Evolutionary conservation across 306 rosid genomes (phyloP), one percentile per base, ranked within the genome.

Genomic region (Dalbergia cochinchinensis): DNA sequence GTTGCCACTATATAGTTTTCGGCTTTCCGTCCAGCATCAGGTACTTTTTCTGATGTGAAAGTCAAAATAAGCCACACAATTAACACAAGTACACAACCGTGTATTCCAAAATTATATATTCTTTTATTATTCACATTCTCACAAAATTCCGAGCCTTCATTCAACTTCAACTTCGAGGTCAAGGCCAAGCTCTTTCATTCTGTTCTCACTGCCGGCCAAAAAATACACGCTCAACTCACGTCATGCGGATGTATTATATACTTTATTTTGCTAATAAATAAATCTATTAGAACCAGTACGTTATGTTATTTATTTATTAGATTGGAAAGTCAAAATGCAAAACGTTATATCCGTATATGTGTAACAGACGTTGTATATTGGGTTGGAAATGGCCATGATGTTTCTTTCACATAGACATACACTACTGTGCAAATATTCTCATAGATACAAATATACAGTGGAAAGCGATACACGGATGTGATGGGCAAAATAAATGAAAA

Each of bases 121-220:
- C 41, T 44, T 7, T 7, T 9, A 7, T 7, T 33, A 5, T 54
- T 61, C 9, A 11, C 31, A 20, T 41, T 58, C 53, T 4, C 34
- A 37, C 55, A 26, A 47, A 4, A 18, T 37, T 65, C 11, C 22
- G 2, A 50, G 39, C 10, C 6, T 76, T 73, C 64, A 9, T 60
- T 73, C 48, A 70, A 18, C 26, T 77, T 65, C 31, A 41, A 22
- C 8, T 63, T 71, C 42, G 54, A 41, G 62, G 59, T 68, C 59
- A 78, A 78, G 45, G 58, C 11, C 26, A n/a, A 54, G 4, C 33
- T 62, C 14, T 62, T 50, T 4, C 26, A 50, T 3, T 62, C n/a
- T 35, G 47, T 81, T 81, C 80, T 74, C 80, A 67, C 71, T 35
- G 50, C 83, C 78, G 83, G 22, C 83, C 78, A 51, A 78, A 45